Evolutionary conservation across 2,329 filamentous ascomycete genomes (phyloP), one percentile per base, ranked within the genome.

Genomic region (Penicillium griseofulvum): DNA sequence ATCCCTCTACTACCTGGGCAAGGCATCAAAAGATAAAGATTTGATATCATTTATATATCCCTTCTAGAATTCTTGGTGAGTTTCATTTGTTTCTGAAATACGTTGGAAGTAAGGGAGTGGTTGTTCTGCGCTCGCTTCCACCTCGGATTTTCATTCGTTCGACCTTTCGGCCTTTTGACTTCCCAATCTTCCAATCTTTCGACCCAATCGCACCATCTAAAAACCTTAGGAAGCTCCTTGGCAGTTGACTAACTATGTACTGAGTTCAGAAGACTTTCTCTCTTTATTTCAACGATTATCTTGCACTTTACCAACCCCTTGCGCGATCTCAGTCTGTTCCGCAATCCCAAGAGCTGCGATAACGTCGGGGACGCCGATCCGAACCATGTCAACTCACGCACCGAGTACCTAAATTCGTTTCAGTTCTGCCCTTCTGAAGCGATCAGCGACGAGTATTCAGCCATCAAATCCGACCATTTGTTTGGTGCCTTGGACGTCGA

Each of bases 331-430:
- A 28, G 52, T 44, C 39, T 41, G 47, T 50, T 55, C 47, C 22
- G 52, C 52, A 55, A 55, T 51, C 19, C 16, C 14, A 36, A 45
- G 50, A 28, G 43, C 49, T 45, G 39, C 28, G 50, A 49, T 53
- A 53, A 49, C 26, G 31, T 31, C 43, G 22, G 50, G 14, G 22
- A 49, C 50, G 50, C 48, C 34, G 26, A 34, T 16, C n/a, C 26
- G 26, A 49, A 51, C 19, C 34, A 55, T 55, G 47, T 51, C 31
- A 50, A 44, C 33, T 12, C 26, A 26, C 45, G 26, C 19, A 26
- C 22, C 14, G 39, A 44, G 41, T 7, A 44, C 12, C 34, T 51
- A 29, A 51, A 29, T 19, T 33, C 19, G 19, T 19, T 31, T 12
- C 16, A 49, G n/a, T 26, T 26, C 17, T 37, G 12, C 26, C 17